phyloP scores from a whole-genome alignment of 2,329 filamentous ascomycete species.

The Fusarium scirpi region DNA sequence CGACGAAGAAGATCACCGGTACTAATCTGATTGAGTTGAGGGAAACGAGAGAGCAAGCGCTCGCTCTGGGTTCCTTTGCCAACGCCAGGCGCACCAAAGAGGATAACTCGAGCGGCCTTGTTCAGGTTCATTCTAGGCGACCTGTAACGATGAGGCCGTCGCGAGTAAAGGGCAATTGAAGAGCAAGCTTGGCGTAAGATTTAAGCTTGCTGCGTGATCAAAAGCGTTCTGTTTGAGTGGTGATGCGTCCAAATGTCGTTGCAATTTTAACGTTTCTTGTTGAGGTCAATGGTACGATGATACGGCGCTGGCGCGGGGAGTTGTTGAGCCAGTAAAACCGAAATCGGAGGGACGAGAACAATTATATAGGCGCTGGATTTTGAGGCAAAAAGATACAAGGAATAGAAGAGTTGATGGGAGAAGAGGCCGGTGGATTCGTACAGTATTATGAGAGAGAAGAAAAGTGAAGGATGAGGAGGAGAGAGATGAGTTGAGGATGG shows the following conservation, averaged over 20 bases:
- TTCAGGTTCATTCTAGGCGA: slow-evolving; percentile 71
- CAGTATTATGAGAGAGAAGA: slow-evolving; percentile 15
- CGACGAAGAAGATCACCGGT: slow-evolving; percentile 92
- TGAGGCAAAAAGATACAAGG: background rate
- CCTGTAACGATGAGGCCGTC: slow-evolving; percentile 38
- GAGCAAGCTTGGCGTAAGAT: background rate
- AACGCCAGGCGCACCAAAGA: slow-evolving; percentile 95
- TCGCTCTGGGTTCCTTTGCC: slow-evolving; percentile 97
- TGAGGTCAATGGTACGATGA: slow-evolving; percentile 33
- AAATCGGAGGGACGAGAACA: background rate
- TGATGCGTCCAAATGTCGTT: slow-evolving; percentile 13
- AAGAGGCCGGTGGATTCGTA: slow-evolving; percentile 1
- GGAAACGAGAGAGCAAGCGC: slow-evolving; percentile 85
- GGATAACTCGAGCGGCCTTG: slow-evolving; percentile 89
- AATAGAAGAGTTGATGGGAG: background rate
- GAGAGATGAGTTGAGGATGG: slow-evolving; percentile 5
- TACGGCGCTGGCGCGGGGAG: slow-evolving; percentile 31
- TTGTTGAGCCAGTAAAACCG: slow-evolving; percentile 29
- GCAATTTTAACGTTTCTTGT: slow-evolving; percentile 27
- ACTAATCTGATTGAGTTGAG: slow-evolving; percentile 90
- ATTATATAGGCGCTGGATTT: background rate
- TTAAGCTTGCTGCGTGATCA: background rate
- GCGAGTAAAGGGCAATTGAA: slow-evolving; percentile 7
- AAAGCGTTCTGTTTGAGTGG: background rate
- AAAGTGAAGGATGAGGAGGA: slow-evolving; percentile 17